Conservation (phyloP, 208 protist species). For the Trypanosoma conorhini region DNA sequence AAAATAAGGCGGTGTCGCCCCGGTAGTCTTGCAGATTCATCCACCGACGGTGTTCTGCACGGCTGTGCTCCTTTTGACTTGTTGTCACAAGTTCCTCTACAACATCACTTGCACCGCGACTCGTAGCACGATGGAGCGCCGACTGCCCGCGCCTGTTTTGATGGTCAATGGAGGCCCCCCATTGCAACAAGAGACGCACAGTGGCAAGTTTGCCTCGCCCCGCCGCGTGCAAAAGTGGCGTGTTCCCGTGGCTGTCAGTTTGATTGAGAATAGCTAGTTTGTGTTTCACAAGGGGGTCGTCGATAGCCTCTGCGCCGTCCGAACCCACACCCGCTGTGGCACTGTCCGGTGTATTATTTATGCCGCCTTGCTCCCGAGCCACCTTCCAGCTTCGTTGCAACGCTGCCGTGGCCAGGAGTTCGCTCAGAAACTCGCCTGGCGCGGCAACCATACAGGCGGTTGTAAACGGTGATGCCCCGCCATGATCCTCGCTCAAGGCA, state of each 20-base stretch:
- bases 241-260: slow-evolving; percentile 66
- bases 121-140: slow-evolving; percentile 79
- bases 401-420: slow-evolving; percentile 42
- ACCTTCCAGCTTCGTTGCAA: slow-evolving; percentile 27
- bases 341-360: background rate
- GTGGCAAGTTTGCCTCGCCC: slow-evolving; percentile 57
- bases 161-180: slow-evolving; percentile 58
- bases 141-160: slow-evolving; percentile 82
- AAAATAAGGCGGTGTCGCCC: slow-evolving; percentile 89
- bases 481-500: slow-evolving; percentile 72
- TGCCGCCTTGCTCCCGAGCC: background rate
- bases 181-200: slow-evolving; percentile 64
- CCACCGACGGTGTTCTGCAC: slow-evolving; percentile 56
- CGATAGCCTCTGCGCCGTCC: background rate
- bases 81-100: slow-evolving; percentile 73
- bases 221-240: slow-evolving; percentile 63
- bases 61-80: slow-evolving; percentile 50
- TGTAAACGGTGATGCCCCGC: slow-evolving; percentile 67
- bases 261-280: slow-evolving; percentile 37
- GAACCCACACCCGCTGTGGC: background rate
- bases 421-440: slow-evolving; percentile 51
- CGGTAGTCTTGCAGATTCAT: slow-evolving; percentile 81
- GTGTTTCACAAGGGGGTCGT: slow-evolving; percentile 1
- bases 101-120: slow-evolving; percentile 62
- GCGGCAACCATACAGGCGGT: slow-evolving; percentile 82